Evolutionary conservation across 768 basidiomycete genomes (phyloP).

Genomic region (Psilocybe cyanescens): DNA sequence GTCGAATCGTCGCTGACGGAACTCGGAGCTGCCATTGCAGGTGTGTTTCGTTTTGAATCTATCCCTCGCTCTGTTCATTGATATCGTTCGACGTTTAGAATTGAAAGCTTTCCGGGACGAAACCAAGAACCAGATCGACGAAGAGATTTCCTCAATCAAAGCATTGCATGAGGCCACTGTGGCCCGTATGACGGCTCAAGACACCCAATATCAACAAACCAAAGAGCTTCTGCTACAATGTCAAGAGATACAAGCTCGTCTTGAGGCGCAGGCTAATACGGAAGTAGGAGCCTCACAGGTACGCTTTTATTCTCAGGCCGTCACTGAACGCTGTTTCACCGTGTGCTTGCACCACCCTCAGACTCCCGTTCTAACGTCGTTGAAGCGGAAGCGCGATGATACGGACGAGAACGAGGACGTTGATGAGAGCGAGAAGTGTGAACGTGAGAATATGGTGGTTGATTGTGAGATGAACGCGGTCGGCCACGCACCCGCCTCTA

Average conservation of each 20-base stretch:
- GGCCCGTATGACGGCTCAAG: conserved; percentile 11
- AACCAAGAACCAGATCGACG: conserved; percentile 47
- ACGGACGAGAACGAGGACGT: conserved; percentile 40
- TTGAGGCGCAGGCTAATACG: conserved; percentile 4
- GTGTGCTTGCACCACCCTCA: conserved; percentile 27
- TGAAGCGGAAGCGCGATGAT: conserved; percentile 70
- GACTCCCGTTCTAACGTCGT: conserved; percentile 38
- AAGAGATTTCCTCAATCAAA: conserved; percentile 46
- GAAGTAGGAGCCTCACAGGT: conserved; percentile 31
- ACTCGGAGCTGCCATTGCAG: conserved; percentile 43
- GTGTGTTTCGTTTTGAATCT: conserved; percentile 30
- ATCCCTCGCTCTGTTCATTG: background rate
- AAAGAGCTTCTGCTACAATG: conserved; percentile 15
- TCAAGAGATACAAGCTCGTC: conserved; percentile 10
- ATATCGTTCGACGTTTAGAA: conserved; percentile 33
- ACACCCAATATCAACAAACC: conserved; percentile 11
- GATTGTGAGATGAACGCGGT: conserved; percentile 10
- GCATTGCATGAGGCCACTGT: conserved; percentile 17
- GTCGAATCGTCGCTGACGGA: conserved; percentile 35
- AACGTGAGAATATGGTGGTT: conserved; percentile 4
- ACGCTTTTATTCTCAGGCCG: conserved; percentile 19
- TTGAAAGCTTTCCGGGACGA: conserved; percentile 47
- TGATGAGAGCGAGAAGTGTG: conserved; percentile 10
- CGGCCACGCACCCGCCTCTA: background rate
- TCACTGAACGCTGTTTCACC: conserved; percentile 20